A percentile compares a stretch with the other conserved stretches of the same genome.
phyloP scores from a whole-genome alignment of 2,329 filamentous ascomycete genomes.

The Exophiala sp. region DNA sequence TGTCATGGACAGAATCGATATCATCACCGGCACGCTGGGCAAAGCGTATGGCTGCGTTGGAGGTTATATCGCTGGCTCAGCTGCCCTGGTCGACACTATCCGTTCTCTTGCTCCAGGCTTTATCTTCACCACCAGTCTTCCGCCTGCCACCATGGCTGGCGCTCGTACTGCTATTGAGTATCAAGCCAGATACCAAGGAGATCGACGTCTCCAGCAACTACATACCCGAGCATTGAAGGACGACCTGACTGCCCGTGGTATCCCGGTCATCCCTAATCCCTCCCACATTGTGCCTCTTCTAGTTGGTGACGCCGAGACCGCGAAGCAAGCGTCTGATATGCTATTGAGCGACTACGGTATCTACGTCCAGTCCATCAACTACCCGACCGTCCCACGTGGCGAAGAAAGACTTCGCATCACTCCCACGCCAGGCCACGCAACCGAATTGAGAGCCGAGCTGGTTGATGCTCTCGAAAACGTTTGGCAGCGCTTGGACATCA shows the following conservation, averaged over 20 bases:
- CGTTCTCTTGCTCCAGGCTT: slow-evolving; percentile 94
- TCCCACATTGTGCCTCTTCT: slow-evolving; percentile 93
- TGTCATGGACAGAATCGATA: slow-evolving; percentile 93
- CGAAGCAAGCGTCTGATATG: slow-evolving; percentile 88
- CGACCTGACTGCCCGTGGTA: slow-evolving; percentile 71
- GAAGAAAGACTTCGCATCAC: slow-evolving; percentile 96
- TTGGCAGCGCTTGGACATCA: slow-evolving; percentile 84
- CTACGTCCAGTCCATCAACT: slow-evolving; percentile 99
- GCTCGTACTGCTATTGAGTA: slow-evolving; percentile 90
- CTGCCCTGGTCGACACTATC: slow-evolving; percentile 84
- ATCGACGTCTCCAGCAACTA: slow-evolving; percentile 88
- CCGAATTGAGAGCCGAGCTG: slow-evolving; percentile 80
- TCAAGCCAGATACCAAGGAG: slow-evolving; percentile 78
- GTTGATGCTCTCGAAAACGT: slow-evolving; percentile 80
- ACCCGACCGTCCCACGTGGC: slow-evolving; percentile 95
- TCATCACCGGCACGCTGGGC: slow-evolving; percentile 94
- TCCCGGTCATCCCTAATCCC: slow-evolving; percentile 96
- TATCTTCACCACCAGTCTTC: slow-evolving; percentile 97
- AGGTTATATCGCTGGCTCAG: slow-evolving; percentile 90
- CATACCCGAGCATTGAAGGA: slow-evolving; percentile 95
- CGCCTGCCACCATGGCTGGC: slow-evolving; percentile 94
- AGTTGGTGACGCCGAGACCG: slow-evolving; percentile 88
- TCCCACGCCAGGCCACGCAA: slow-evolving; percentile 86
- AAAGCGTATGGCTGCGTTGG: slow-evolving; percentile 98
- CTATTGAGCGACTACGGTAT: slow-evolving; percentile 86